Evolutionary conservation across 2,329 filamentous ascomycete species (phyloP), one percentile per base, ranked within the genome.

Genomic region (Pestalotiopsis sp.): DNA sequence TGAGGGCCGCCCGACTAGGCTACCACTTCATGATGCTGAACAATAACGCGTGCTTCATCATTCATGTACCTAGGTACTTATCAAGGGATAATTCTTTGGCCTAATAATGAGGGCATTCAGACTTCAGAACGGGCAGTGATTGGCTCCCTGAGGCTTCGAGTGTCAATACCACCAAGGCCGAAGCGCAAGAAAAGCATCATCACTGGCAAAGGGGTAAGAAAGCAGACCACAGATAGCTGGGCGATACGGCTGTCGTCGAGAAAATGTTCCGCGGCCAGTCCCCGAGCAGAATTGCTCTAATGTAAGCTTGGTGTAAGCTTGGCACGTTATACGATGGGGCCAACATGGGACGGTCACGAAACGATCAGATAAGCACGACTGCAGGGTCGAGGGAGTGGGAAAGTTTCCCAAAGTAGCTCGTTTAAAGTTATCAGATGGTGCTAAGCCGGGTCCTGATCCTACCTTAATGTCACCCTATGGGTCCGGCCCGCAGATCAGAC

Each of bases 391-490:
- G 7, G 27, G 31, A 11, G 27, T 20, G 59, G 31, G 14, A 61
- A 61, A 36, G 6, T 61, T 38, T 61, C 59, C 23, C 25, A 39
- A 13, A 14, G 31, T 61, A 20, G 59, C 59, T 61, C 25, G n/a
- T 61, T 61, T 64, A 64, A 49, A 31, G 61, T 64, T 64, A 64
- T 64, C 61, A 20, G 61, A 64, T 64, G 61, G 39, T 38, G 61
- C 61, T 64, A 64, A 64, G 39, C 20, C 11, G 11, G 38, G 41
- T 20, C 45, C 45, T 64, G n/a, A 64, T 64, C 36, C 61, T 64
- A 20, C 59, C 12, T 14, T 62, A 20, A 64, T 64, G 14, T 38
- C 45, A 20, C 59, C 12, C 12, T 62, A 20, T 20, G 59, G 59
- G 39, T 64, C 38, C 39, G 11, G 20, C 36, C 20, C 23, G 20